Base-by-base conservation (phyloP, 2,329 filamentous ascomycete species). In the Penicillium crustosum region DNA sequence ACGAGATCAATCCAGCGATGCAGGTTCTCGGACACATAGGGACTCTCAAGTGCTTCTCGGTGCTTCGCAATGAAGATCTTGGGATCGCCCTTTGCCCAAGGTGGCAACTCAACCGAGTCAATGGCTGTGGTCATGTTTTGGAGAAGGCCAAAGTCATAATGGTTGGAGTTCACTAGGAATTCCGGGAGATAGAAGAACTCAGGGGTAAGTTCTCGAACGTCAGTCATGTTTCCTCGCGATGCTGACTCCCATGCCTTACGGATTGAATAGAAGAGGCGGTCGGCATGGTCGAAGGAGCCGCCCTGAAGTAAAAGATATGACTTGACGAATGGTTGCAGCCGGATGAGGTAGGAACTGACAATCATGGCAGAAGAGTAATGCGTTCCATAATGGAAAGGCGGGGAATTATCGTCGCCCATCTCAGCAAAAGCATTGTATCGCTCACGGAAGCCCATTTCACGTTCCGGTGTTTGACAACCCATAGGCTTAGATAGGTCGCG, bases 361-460 rank as follows among this genome's bases (percentile, higher is more conserved):
- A 96, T 97, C 94, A 97, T 99, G 8, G 94, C 94, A 2, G 94
- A 97, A 1, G 94, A 97, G 74, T 99, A 99, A 73, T 99, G 95
- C 0, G 95, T 99, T 19, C 94, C 94, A 66, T 97, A 99, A 72
- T 99, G 94, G 72, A 97, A 99, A 0, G 94, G 90, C 0, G 90
- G 88, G 45, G 83, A 81, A 56, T 82, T 82, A 42, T 81, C 77
- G 63, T 96, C 93, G 8, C 89, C 91, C 81, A 99, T 96, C 71
- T 97, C 94, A 0, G 88, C 88, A 72, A 99, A 88, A 17, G 91
- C 90, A 64, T 88, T 86, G 73, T 96, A 97, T 31, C 92, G 86
- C 67, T 95, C 90, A 51, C 86, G 83, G 68, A 94, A 96, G 7
- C 92, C 90, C 0, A 85, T 81, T 63, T 95, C 89, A 62, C 93